These are phyloP conservation scores for Vigna nakashimae DNA, from an alignment of 306 rosid genomes.

Conservation along the genomic window DNA sequence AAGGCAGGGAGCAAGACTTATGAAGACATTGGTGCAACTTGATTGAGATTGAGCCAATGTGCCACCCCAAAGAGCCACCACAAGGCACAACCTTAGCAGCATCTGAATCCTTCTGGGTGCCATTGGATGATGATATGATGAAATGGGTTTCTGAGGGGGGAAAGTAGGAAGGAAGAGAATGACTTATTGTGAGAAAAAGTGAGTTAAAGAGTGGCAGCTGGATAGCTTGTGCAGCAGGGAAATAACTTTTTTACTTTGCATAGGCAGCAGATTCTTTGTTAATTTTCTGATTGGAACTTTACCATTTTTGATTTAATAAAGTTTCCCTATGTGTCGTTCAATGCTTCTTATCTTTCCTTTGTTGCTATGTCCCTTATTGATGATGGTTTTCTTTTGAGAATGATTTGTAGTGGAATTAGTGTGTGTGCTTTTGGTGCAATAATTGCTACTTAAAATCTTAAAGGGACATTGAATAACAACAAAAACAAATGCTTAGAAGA, in stretches of 20 bases:
- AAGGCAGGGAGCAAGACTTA: slow-evolving; percentile 64
- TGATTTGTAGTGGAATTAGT: slow-evolving; percentile 26
- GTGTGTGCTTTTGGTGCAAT: slow-evolving; percentile 36
- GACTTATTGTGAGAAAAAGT: slow-evolving; percentile 38
- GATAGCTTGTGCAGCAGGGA: slow-evolving; percentile 35
- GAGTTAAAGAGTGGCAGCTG: slow-evolving; percentile 38
- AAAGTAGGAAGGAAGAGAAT: slow-evolving; percentile 36
- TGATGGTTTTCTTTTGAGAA: slow-evolving; percentile 44
- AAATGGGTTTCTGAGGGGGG: slow-evolving; percentile 23
- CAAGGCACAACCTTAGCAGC: slow-evolving; percentile 34
- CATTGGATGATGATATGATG: slow-evolving; percentile 40
- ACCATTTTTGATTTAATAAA: slow-evolving; percentile 45
- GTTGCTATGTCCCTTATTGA: slow-evolving; percentile 39
- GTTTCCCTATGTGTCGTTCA: slow-evolving; percentile 44
- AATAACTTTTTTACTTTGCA: slow-evolving; percentile 45
- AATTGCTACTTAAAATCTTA: slow-evolving; percentile 26
- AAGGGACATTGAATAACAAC: background rate
- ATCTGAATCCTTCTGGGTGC: slow-evolving; percentile 41
- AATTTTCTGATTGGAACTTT: slow-evolving; percentile 34
- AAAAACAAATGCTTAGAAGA: slow-evolving; percentile 37
- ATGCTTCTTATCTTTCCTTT: slow-evolving; percentile 37
- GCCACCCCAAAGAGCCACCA: slow-evolving; percentile 38
- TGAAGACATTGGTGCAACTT: slow-evolving; percentile 57
- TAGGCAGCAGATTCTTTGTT: slow-evolving; percentile 41
- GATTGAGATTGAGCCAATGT: slow-evolving; percentile 55